Base-by-base conservation (phyloP, 2,329 filamentous ascomycete genomes). In the Arthrobotrys iridis region DNA sequence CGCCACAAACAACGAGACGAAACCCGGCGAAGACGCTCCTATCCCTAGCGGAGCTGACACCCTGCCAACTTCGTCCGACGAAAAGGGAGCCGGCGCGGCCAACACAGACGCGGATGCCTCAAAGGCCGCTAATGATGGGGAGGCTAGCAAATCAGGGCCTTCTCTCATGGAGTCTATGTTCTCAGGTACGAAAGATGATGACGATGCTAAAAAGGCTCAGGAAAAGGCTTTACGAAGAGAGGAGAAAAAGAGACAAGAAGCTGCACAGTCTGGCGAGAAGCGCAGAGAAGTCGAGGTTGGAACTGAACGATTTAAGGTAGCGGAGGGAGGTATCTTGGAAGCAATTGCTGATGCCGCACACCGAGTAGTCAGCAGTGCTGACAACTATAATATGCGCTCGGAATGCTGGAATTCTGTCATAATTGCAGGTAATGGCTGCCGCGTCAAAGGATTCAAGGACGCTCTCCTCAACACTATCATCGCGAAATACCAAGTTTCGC, bases 351-450 rank as follows among this genome's bases (percentile, higher is more conserved):
- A 90, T 64, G 89, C 92, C 40, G 90, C 98, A 77, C 93, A 97
- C 82, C 88, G 90, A 70, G 90, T 92, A 0, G 89, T 98, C 60
- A 90, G 93, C 78, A 88, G 89, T 35, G 92, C 97, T 22, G 89
- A 92, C 48, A 93, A 97, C 77, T 88, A 93, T 78, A 90, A 91
- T 79, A 93, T 93, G 85, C 89, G 95, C 46, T 90, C 91, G 35
- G 87, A 91, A 35, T 90, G 96, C 77, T 99, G 95, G 95, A 94
- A 98, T 79, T 92, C 91, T 75, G 83, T 99, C 60, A 90, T 97
- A 78, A 91, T 99, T 65, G 91, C 97, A 60, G 95, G 95, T 78
- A 97, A 96, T 80, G 95, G 95, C 68, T 89, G 87, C 73, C 86
- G 86, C 50, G 85, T 88, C 52, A 85, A 85, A 84, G 93, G 95